These are phyloP conservation scores for Nymphaea thermarum DNA, from an alignment of 164 flowering plant species.

Conservation along the genomic window DNA sequence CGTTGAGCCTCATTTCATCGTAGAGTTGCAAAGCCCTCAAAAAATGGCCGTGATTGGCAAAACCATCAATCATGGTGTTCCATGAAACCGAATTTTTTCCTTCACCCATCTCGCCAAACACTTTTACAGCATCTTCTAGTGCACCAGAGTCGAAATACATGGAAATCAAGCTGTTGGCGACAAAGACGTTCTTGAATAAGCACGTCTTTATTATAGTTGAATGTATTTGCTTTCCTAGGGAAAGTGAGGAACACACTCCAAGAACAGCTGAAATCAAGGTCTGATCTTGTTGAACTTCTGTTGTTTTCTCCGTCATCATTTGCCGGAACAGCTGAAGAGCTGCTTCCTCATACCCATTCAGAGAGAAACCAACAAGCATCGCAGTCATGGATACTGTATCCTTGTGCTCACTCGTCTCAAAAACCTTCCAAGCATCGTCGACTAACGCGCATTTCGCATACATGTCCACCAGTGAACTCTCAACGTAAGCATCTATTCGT, in stretches of 20 bases:
- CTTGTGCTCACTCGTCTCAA: conserved; percentile 41
- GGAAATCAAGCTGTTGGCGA: background rate
- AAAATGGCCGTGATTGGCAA: conserved; percentile 66
- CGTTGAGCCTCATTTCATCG: conserved; percentile 31
- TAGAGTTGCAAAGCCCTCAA: conserved; percentile 52
- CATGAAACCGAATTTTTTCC: background rate
- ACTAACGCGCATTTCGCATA: conserved; percentile 67
- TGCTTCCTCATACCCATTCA: conserved; percentile 72
- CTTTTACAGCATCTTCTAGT: background rate
- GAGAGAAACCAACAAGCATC: conserved; percentile 77
- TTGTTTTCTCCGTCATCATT: conserved; percentile 20
- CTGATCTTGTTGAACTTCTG: conserved; percentile 43
- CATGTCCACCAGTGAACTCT: conserved; percentile 88
- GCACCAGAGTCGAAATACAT: background rate
- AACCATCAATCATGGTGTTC: conserved; percentile 25
- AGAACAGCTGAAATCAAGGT: conserved; percentile 70
- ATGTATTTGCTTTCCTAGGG: conserved; percentile 72
- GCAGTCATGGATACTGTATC: conserved; percentile 78
- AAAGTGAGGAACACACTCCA: conserved; percentile 56
- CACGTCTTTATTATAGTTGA: conserved; percentile 51
- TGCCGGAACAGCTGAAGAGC: conserved; percentile 52
- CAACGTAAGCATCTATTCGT: conserved; percentile 47
- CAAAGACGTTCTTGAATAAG: conserved; percentile 11
- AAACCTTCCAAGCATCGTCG: conserved; percentile 53
- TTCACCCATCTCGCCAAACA: conserved; percentile 1